Evolutionary conservation across 805 yeast species (phyloP).

Genomic region (Wickerhamomyces bisporus): DNA sequence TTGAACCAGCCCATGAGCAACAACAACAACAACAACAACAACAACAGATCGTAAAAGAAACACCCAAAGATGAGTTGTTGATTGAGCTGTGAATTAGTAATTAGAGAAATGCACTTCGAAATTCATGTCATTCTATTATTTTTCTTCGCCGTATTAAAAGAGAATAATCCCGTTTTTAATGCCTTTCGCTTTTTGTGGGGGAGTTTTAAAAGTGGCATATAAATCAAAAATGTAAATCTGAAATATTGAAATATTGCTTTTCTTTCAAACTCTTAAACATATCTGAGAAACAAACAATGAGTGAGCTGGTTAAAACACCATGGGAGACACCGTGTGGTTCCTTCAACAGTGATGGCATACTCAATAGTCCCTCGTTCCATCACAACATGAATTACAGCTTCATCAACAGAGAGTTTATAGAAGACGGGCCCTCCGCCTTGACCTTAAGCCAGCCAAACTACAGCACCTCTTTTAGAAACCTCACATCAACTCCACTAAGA

Average conservation of each 20-base stretch:
- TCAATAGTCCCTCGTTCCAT: background rate
- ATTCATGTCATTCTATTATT: too few species aligned
- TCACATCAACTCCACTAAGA: conserved; percentile 22
- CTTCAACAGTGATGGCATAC: background rate
- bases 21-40: conserved; percentile 9
- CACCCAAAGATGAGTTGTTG: conserved; percentile 17
- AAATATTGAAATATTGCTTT: too few species aligned
- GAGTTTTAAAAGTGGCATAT: too few species aligned
- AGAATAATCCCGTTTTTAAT: too few species aligned
- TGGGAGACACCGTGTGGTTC: background rate
- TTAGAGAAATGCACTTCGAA: too few species aligned
- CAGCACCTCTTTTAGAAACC: conserved; percentile 20
- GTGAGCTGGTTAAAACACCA: background rate
- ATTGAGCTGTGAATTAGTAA: conserved; percentile 15
- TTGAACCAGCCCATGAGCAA: too few species aligned
- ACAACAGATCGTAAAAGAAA: conserved; percentile 3
- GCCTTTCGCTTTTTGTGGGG: too few species aligned
- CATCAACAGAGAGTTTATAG: conserved; percentile 22
- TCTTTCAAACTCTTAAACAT: too few species aligned
- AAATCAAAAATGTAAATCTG: too few species aligned
- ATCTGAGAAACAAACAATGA: background rate
- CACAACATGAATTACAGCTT: conserved; percentile 13
- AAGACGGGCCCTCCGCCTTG: conserved; percentile 8
- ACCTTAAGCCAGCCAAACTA: too few species aligned
- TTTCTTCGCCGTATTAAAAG: too few species aligned